phyloP scores from a whole-genome alignment of 129 eudicot genomes.

The Deinandra increscens region DNA sequence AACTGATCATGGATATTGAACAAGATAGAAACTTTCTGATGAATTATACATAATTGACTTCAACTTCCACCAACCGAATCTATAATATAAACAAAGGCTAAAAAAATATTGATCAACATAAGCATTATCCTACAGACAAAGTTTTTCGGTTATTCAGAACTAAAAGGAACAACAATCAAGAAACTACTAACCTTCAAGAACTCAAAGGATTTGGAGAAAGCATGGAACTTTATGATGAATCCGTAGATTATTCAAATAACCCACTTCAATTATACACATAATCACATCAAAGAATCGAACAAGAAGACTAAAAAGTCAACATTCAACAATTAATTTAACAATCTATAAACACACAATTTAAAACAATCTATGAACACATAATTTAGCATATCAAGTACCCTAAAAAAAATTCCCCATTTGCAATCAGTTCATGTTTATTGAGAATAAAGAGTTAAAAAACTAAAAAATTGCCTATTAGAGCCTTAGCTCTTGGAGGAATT shows the following conservation, averaged over 20 bases:
- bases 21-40: constrained; percentile 2
- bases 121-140: constrained; percentile 38
- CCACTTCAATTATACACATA: constrained; percentile 43
- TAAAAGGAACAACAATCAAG: neutral
- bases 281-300: constrained; percentile 29
- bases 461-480: too few species aligned
- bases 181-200: constrained; percentile 47
- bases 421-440: too few species aligned
- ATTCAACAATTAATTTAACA: too few species aligned
- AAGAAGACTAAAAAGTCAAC: constrained; percentile 28
- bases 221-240: constrained; percentile 43
- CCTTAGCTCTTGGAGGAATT: too few species aligned
- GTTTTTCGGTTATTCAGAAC: constrained; percentile 28
- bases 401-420: too few species aligned
- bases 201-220: constrained; percentile 43
- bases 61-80: constrained; percentile 31
- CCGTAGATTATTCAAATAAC: constrained; percentile 44
- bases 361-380: too few species aligned
- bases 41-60: constrained; percentile 22
- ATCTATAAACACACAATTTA: too few species aligned
- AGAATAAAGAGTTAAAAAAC: too few species aligned
- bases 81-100: constrained; percentile 13
- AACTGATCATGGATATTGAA: constrained; percentile 9
- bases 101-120: constrained; percentile 6
- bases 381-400: too few species aligned